Base-by-base conservation (phyloP, 2,329 filamentous ascomycete species). In the Epichloe coenophiala region DNA sequence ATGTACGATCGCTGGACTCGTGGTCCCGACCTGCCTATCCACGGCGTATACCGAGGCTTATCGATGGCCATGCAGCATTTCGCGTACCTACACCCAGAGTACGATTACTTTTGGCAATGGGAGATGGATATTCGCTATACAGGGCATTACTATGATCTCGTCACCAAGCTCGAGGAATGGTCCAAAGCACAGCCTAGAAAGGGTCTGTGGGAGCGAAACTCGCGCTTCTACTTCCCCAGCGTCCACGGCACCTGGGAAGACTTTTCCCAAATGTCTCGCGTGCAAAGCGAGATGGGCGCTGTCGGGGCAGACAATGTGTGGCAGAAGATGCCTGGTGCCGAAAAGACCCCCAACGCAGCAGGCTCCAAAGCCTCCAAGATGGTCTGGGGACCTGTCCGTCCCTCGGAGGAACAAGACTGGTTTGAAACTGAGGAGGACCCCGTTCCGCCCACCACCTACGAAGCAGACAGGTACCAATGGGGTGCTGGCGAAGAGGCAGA, bases 61-160 rank as follows among this genome's bases (percentile, higher is more conserved):
- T 88, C 89, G 59, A 95, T 97, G 88, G 88, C 90, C 0, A 83
- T 97, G 71, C 90, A 96, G 62, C 86, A 91, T 66, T 97, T 97
- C 64, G 87, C 90, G 5, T 82, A 90, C 61, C 78, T 81, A 59
- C 89, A 95, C 65, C 86, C 87, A 1, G 89, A 95, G 64, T 95
- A 90, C 61, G 88, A 94, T 45, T 87, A 82, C 68, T 88, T 89
- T 66, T 95, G 89, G 89, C 87, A 95, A 57, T 94, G 89, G 87
- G 89, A 95, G 66, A 91, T 95, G 83, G 89, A 95, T 60, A 81
- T 90, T 43, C 83, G 88, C 33, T 95, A 94, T 65, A 93, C 86
- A 0, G 88, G 89, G 37, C 88, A 95, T 67, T 91, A 86, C 70
- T 89, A 85, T 57, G 80, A 87, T 54, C 67, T 88, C 19, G 77